Conservation (phyloP, 352 stramenopile species). For the Phytophthora syringae region DNA sequence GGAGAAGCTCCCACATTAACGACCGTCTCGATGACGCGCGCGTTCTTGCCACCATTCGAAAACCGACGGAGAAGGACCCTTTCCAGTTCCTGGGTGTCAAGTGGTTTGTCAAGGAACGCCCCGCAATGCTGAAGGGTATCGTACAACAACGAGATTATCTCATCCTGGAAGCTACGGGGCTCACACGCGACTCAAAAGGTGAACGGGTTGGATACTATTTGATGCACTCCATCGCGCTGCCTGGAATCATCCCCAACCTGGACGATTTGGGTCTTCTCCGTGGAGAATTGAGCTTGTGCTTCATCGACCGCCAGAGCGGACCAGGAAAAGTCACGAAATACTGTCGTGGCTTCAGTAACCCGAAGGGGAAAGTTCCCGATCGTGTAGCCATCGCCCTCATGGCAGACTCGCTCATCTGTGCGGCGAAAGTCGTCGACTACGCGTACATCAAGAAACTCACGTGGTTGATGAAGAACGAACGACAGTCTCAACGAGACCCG, state of each 20-base stretch:
- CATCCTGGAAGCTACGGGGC: slow-evolving; percentile 25
- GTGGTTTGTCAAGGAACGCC: slow-evolving; percentile 54
- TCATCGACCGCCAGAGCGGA: slow-evolving; percentile 36
- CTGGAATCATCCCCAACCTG: slow-evolving; percentile 26
- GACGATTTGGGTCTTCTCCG: slow-evolving; percentile 43
- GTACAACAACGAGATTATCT: slow-evolving; percentile 52
- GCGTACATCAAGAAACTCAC: slow-evolving; percentile 56
- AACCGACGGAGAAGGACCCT: slow-evolving; percentile 42
- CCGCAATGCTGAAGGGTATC: slow-evolving; percentile 31
- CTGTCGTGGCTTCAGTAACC: slow-evolving; percentile 47
- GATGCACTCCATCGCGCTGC: slow-evolving; percentile 48
- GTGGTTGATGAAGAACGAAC: slow-evolving; percentile 41
- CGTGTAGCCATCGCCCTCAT: slow-evolving; percentile 24
- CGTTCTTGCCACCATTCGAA: slow-evolving; percentile 44
- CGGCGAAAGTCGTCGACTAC: slow-evolving; percentile 39
- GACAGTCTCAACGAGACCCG: background rate
- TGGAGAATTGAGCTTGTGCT: slow-evolving; percentile 47
- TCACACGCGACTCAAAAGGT: slow-evolving; percentile 32
- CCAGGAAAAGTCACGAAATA: slow-evolving; percentile 45
- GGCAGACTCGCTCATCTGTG: slow-evolving; percentile 25
- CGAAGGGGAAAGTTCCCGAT: slow-evolving; percentile 33
- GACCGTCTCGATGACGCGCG: slow-evolving; percentile 48
- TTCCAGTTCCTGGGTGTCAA: slow-evolving; percentile 60
- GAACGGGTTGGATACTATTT: slow-evolving; percentile 44
- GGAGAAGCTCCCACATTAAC: slow-evolving; percentile 54